phyloP scores from a whole-genome alignment of 2,329 filamentous ascomycete species.

The Sporothrix brasiliensis region DNA sequence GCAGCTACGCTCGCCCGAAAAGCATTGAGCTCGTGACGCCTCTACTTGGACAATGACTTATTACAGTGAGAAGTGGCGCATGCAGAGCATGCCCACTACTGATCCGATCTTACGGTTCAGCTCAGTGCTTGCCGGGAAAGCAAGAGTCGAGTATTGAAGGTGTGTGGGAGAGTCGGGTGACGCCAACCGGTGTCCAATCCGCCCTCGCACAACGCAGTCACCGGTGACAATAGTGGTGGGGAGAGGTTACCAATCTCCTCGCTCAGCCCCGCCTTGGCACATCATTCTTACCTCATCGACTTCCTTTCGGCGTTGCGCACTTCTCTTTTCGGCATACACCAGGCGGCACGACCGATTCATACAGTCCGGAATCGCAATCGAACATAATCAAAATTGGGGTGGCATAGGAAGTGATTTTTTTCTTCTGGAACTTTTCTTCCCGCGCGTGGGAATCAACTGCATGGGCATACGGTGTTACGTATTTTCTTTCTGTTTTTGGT shows the following conservation, averaged over 20 bases:
- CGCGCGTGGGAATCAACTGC: constrained; percentile 18
- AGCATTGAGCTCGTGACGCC: constrained; percentile 67
- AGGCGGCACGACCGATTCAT: neutral
- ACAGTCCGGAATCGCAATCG: neutral
- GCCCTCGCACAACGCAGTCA: constrained; percentile 3
- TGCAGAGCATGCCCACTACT: neutral
- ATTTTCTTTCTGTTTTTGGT: neutral
- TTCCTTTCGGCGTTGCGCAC: constrained; percentile 20
- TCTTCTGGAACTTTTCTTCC: constrained; percentile 4
- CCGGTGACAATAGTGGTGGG: constrained; percentile 9
- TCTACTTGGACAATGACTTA: constrained; percentile 53
- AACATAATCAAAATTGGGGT: constrained; percentile 12
- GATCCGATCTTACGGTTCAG: constrained; percentile 3
- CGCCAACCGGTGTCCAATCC: constrained; percentile 13
- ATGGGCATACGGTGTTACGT: constrained; percentile 1
- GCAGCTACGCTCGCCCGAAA: constrained; percentile 59
- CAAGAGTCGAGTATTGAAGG: neutral
- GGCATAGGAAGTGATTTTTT: constrained; percentile 23
- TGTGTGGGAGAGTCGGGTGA: constrained; percentile 20
- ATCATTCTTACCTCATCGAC: neutral
- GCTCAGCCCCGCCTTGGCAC: constrained; percentile 4
- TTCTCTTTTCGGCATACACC: constrained; percentile 20
- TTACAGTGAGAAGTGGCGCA: constrained; percentile 1
- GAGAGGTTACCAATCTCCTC: constrained; percentile 2
- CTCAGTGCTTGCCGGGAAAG: neutral